phyloP scores from a whole-genome alignment of 1,284 basidiomycete genomes.

The Trametes pubescens region DNA sequence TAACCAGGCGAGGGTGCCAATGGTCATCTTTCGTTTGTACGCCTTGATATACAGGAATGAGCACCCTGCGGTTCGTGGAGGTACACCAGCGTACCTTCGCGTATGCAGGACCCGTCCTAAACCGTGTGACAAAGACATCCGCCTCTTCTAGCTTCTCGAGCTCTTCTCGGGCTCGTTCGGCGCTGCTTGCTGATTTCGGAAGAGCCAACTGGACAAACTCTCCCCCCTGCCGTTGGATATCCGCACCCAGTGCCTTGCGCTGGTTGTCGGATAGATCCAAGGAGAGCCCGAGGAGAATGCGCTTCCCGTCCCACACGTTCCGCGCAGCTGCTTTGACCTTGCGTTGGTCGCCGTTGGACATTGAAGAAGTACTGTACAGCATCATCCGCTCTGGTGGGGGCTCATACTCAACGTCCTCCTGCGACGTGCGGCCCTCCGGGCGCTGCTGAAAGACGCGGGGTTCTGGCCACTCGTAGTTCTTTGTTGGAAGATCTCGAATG shows the following conservation, averaged over 20 bases:
- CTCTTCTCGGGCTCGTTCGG: constrained; percentile 46
- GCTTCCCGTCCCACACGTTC: constrained; percentile 57
- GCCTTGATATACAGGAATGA: constrained; percentile 53
- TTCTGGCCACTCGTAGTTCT: constrained; percentile 79
- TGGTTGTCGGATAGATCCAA: constrained; percentile 60
- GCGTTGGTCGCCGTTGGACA: constrained; percentile 32
- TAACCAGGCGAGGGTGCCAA: constrained; percentile 85
- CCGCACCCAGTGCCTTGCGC: constrained; percentile 60
- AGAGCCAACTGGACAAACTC: constrained; percentile 51
- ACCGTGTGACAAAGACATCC: constrained; percentile 76
- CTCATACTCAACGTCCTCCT: constrained; percentile 42
- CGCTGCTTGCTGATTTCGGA: constrained; percentile 38
- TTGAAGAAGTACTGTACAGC: constrained; percentile 51
- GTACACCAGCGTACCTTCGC: constrained; percentile 56
- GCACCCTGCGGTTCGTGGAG: neutral
- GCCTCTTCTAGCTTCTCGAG: constrained; percentile 52
- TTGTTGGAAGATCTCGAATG: constrained; percentile 60
- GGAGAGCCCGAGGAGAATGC: constrained; percentile 65
- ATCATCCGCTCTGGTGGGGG: constrained; percentile 52
- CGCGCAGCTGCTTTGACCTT: constrained; percentile 28
- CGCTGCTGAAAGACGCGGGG: constrained; percentile 54
- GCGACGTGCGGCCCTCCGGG: constrained; percentile 31
- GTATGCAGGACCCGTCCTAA: constrained; percentile 73
- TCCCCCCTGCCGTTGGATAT: constrained; percentile 67
- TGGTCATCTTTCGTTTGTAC: constrained; percentile 61